Conservation (phyloP, 768 basidiomycete genomes). For the Leucosporidium creatinivorum region DNA sequence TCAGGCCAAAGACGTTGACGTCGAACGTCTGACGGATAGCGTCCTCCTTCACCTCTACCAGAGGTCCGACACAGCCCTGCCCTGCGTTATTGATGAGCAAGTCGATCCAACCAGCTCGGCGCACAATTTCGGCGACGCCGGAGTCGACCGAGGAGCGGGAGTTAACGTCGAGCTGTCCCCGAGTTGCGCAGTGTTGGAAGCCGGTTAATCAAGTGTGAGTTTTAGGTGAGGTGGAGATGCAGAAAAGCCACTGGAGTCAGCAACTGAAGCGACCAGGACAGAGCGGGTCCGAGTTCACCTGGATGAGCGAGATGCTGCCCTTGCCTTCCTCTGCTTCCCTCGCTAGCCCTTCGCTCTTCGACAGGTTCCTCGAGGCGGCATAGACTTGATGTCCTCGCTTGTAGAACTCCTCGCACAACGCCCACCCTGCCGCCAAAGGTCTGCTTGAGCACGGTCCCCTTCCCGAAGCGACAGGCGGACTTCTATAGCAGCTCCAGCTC, state of each 20-base stretch:
- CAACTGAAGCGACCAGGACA: no score
- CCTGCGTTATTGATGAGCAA: conserved; percentile 3
- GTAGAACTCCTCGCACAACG: conserved; percentile 3
- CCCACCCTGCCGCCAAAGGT: not conserved
- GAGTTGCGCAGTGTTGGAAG: no score
- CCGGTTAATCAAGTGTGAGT: no score
- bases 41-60: not conserved
- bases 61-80: conserved; percentile 1
- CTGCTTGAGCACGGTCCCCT: no score
- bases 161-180: conserved; percentile 1
- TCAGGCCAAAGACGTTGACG: conserved; percentile 4
- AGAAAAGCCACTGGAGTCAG: no score
- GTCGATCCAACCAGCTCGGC: not conserved
- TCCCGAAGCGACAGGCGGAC: no score
- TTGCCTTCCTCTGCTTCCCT: not conserved
- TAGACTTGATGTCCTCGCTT: not conserved
- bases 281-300: no score
- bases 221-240: no score
- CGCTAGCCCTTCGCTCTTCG: not conserved
- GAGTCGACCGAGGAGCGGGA: not conserved
- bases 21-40: not conserved
- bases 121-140: not conserved
- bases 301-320: not conserved
- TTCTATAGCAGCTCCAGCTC: no score
- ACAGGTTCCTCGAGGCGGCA: not conserved